A percentile compares a stretch with the other conserved stretches of the same genome.
These are phyloP conservation scores for Alternaria hordeiaustralica DNA, from an alignment of 2,329 filamentous ascomycete genomes.

Conservation along the genomic window DNA sequence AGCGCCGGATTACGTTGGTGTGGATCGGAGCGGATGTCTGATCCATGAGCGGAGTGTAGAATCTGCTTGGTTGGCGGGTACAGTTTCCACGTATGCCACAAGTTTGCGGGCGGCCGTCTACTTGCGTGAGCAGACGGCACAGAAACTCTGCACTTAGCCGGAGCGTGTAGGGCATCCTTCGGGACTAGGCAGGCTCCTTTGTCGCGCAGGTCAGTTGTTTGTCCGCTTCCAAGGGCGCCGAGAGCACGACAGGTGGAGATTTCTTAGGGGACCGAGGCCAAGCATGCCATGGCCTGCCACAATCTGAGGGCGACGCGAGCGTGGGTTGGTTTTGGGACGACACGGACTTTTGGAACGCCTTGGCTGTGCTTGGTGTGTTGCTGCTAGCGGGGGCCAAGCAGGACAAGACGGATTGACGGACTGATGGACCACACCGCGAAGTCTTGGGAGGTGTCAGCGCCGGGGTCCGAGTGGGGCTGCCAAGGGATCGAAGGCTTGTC, in stretches of 20 bases:
- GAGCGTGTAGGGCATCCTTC: background rate
- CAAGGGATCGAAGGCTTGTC: conserved; percentile 46
- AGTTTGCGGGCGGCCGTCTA: conserved; percentile 5
- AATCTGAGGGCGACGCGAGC: conserved; percentile 3
- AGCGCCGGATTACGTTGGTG: conserved; percentile 36
- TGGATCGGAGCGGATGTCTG: conserved; percentile 40
- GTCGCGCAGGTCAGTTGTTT: background rate
- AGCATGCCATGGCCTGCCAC: conserved; percentile 20
- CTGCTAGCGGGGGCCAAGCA: conserved; percentile 26
- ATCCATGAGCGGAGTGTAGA: conserved; percentile 23
- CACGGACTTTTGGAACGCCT: conserved; percentile 23
- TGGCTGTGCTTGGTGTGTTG: conserved; percentile 28
- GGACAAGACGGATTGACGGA: conserved; percentile 36
- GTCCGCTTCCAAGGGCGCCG: conserved; percentile 7
- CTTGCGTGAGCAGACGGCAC: background rate
- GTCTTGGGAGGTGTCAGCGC: conserved; percentile 38
- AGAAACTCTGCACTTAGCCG: background rate
- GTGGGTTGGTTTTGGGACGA: conserved; percentile 14
- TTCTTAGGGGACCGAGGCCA: conserved; percentile 29
- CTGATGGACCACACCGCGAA: conserved; percentile 14
- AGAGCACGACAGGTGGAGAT: conserved; percentile 1
- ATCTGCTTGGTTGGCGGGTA: conserved; percentile 10
- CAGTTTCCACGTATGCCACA: conserved; percentile 24
- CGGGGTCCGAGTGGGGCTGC: conserved; percentile 24
- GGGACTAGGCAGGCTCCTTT: background rate